phyloP scores from a whole-genome alignment of 1,284 basidiomycete species.

The Ustilago trichophora region DNA sequence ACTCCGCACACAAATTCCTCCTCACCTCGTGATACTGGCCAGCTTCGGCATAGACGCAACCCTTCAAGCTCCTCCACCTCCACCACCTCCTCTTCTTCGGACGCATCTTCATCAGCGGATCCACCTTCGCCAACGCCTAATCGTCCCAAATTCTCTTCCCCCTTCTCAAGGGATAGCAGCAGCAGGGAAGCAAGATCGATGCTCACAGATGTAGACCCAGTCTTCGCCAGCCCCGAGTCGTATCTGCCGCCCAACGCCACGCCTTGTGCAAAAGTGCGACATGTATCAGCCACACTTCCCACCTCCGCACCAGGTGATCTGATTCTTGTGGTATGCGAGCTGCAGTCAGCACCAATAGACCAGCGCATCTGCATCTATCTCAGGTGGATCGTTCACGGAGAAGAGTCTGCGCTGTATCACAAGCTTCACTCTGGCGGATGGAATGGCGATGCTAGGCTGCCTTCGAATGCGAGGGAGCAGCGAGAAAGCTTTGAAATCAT shows the following conservation, averaged over 20 bases:
- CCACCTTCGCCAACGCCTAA: conserved; percentile 11
- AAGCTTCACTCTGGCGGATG: neutral
- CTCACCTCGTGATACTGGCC: neutral
- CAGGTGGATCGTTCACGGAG: conserved; percentile 43
- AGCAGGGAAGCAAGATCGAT: too few relatives aligned
- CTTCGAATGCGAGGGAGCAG: too few relatives aligned
- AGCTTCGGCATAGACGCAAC: too few relatives aligned
- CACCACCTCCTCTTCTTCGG: too few relatives aligned
- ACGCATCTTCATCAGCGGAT: neutral
- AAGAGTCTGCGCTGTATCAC: conserved; percentile 10
- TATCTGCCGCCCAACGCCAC: too few relatives aligned
- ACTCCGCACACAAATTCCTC: too few relatives aligned
- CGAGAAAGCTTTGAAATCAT: conserved; percentile 31
- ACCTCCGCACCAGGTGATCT: conserved; percentile 24
- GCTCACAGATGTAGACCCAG: conserved; percentile 16
- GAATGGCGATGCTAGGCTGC: too few relatives aligned
- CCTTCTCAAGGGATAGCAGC: too few relatives aligned
- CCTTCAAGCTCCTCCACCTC: too few relatives aligned
- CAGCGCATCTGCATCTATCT: conserved; percentile 41
- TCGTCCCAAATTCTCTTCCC: too few relatives aligned
- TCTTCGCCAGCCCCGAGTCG: conserved; percentile 27
- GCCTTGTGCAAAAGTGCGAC: too few relatives aligned
- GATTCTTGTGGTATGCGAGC: conserved; percentile 42
- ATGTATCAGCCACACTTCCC: too few relatives aligned
- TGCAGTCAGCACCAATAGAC: conserved; percentile 38